Conservation (phyloP, 352 stramenopile species). For the Phytophthora nicotianae region DNA sequence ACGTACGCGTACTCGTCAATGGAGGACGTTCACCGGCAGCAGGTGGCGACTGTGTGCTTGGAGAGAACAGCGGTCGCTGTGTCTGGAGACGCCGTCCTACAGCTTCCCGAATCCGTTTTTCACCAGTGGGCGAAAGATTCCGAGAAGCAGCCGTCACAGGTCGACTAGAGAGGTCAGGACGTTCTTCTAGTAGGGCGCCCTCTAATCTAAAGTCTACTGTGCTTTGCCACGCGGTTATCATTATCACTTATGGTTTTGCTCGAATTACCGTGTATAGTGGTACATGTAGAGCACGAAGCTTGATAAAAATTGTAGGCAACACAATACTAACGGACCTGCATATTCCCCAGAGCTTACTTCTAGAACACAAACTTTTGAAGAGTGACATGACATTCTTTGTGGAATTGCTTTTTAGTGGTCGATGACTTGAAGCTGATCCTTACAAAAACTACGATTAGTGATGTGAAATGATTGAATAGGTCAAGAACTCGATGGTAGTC, state of each 20-base stretch:
- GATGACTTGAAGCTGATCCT: neutral
- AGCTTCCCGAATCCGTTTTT: slow-evolving; percentile 72
- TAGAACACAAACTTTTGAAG: too few relatives aligned
- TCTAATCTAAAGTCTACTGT: too few relatives aligned
- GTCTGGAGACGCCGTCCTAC: slow-evolving; percentile 72
- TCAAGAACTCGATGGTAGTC: neutral
- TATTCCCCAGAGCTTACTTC: too few relatives aligned
- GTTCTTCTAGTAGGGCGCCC: too few relatives aligned
- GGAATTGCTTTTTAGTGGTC: slow-evolving; percentile 3
- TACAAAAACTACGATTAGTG: slow-evolving; percentile 1
- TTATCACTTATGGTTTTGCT: too few relatives aligned
- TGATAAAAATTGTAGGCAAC: too few relatives aligned
- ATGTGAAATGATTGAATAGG: slow-evolving; percentile 5
- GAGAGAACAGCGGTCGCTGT: slow-evolving; percentile 74
- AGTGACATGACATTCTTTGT: too few relatives aligned
- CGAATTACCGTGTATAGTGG: too few relatives aligned
- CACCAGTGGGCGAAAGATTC: slow-evolving; percentile 55
- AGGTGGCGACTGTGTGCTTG: slow-evolving; percentile 68
- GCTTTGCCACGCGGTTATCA: too few relatives aligned
- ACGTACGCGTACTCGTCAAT: slow-evolving; percentile 69
- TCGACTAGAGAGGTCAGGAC: neutral
- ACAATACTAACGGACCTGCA: too few relatives aligned
- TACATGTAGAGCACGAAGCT: too few relatives aligned
- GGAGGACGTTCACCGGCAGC: slow-evolving; percentile 64
- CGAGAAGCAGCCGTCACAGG: slow-evolving; percentile 20